These are phyloP conservation scores for Fusarium sp. DNA, from an alignment of 2,329 filamentous ascomycete genomes.

Conservation along the genomic window DNA sequence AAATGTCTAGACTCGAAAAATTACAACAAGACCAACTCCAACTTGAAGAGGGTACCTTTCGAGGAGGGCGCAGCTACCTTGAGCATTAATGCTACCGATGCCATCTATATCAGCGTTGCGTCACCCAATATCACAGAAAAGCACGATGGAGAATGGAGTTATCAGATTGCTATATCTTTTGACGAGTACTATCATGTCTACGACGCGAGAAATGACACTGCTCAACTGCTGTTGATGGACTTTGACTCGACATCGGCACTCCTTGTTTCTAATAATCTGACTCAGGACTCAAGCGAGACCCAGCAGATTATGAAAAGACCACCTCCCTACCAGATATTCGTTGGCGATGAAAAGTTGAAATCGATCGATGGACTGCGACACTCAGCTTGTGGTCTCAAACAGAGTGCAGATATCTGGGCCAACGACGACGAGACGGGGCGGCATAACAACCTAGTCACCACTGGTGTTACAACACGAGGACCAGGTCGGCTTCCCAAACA, in stretches of 20 bases:
- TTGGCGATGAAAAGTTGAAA: slow-evolving; percentile 71
- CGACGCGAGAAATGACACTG: slow-evolving; percentile 53
- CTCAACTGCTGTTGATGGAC: slow-evolving; percentile 84
- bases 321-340: slow-evolving; percentile 84
- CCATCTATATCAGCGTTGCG: slow-evolving; percentile 83
- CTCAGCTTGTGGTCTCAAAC: slow-evolving; percentile 86
- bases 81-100: slow-evolving; percentile 71
- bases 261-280: slow-evolving; percentile 83
- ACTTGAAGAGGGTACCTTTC: slow-evolving; percentile 62
- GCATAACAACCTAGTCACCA: slow-evolving; percentile 63
- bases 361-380: slow-evolving; percentile 78
- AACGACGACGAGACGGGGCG: slow-evolving; percentile 65
- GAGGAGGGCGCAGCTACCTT: slow-evolving; percentile 79
- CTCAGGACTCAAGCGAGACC: slow-evolving; percentile 68
- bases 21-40: slow-evolving; percentile 36
- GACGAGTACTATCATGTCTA: slow-evolving; percentile 82
- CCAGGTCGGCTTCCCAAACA: slow-evolving; percentile 80
- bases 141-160: slow-evolving; percentile 80
- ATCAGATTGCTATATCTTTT: slow-evolving; percentile 86
- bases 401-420: slow-evolving; percentile 73
- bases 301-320: slow-evolving; percentile 66
- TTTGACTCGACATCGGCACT: slow-evolving; percentile 85
- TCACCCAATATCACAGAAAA: slow-evolving; percentile 75
- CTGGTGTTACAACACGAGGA: slow-evolving; percentile 78
- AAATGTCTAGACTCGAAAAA: slow-evolving; percentile 50